Conservation (phyloP, 345 rosid genomes). For the Brassica napus region Da-Ae NC_063446.1:15261001-15261500, state of each 20-base stretch:
- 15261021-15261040: slow-evolving; percentile 12
- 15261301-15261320: not conserved
- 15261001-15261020: slow-evolving; percentile 32
- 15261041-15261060: slow-evolving; percentile 15
- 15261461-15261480: slow-evolving; percentile 63
- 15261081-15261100: slow-evolving; percentile 66
- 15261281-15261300: not conserved
- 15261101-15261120: slow-evolving; percentile 70
- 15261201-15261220: slow-evolving; percentile 58
- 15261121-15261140: not conserved
- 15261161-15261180: not conserved
- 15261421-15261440: slow-evolving; percentile 30
- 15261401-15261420: slow-evolving; percentile 51
- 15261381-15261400: slow-evolving; percentile 56
- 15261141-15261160: not conserved
- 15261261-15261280: slow-evolving; percentile 61
- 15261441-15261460: slow-evolving; percentile 46
- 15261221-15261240: slow-evolving; percentile 68
- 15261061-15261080: slow-evolving; percentile 57
- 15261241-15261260: slow-evolving; percentile 66
- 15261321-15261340: not conserved
- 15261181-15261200: slow-evolving; percentile 71
- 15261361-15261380: slow-evolving; percentile 55
- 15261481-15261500: slow-evolving; percentile 60
- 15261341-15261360: slow-evolving; percentile 16